A percentile compares a stretch with the other conserved stretches of the same genome.
Conservation (phyloP, 2,329 filamentous ascomycete species). For the Calonectria fujianensis region DNA sequence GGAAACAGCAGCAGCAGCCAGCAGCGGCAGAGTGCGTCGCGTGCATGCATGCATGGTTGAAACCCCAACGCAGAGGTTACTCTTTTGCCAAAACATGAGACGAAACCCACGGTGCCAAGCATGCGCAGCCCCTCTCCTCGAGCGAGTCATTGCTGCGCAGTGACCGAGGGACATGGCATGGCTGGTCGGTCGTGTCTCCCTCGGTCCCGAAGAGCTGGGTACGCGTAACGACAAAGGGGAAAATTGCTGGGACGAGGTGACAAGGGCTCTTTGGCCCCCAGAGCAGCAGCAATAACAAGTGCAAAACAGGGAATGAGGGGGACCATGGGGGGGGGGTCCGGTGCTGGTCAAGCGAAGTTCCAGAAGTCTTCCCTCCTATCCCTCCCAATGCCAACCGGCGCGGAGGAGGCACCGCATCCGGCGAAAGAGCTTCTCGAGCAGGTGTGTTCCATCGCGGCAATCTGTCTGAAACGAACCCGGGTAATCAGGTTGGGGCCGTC, state of each 20-base stretch:
- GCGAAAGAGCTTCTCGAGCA: conserved; percentile 15
- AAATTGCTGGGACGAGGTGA: background rate
- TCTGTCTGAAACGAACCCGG: conserved; percentile 38
- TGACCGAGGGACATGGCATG: background rate
- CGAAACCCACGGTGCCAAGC: conserved; percentile 1
- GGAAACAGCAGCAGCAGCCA: background rate
- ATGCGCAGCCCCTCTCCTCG: background rate
- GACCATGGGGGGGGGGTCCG: background rate
- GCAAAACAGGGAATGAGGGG: background rate
- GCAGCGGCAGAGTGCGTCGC: background rate
- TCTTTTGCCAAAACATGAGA: conserved; percentile 18
- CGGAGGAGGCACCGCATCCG: conserved; percentile 37
- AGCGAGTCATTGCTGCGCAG: conserved; percentile 13
- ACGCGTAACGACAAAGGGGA: background rate
- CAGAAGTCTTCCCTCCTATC: conserved; percentile 43
- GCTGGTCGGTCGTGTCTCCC: too few species aligned
- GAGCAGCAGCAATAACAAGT: background rate
- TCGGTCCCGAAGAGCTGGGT: conserved; percentile 16
- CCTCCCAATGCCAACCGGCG: conserved; percentile 19
- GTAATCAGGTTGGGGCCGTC: conserved; percentile 29
- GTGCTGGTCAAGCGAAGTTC: conserved; percentile 20
- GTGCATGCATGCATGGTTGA: conserved; percentile 13
- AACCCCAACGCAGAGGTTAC: conserved; percentile 13
- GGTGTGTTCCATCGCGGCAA: conserved; percentile 29
- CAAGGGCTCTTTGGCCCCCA: background rate